Evolutionary conservation across 129 eudicot species (phyloP), one percentile per base, ranked within the genome.

Genomic region (Logfia minima): DNA sequence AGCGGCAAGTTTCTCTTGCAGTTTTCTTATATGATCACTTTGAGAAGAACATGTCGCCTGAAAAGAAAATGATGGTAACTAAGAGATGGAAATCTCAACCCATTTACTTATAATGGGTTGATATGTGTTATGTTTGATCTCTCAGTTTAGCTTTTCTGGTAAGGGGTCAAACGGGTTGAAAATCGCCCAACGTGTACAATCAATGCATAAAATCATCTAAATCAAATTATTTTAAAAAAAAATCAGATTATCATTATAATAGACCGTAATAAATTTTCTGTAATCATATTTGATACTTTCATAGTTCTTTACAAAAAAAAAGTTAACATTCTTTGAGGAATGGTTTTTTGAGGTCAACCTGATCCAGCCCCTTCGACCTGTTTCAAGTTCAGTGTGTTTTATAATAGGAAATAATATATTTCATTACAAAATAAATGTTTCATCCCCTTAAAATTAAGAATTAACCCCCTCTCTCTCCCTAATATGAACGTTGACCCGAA

Each of bases 41-140:
- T 95, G 96, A 22, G 91, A 83, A 59, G 86, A 80, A 81, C 94
- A 91, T n/a, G 68, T 86, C 6, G 70, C 91, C 97, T 95, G 84
- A 59, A 7, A 84, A 64, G 39, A 72, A 45, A 66, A 67, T 48
- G 62, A 19, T 35, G 28, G 26, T 37, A 24, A 48, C 16, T 18
- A 31, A 31, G 45, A 32, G 70, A 22, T 66, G 45, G 11, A 11
- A 13, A 28, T 8, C 8, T 66, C 48, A 32, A 14, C 48, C 21
- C 45, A 29, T 65, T 29, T 64, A 64, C 37, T 16, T 24, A 64
- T 28, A 28, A 16, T 6, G 39, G 39, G 19, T 7, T 8, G 19
- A 29, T 64, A 9, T 14, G 19, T 11, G 69, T 64, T 29, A 29
- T 64, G 41, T 64, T 64, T 29, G 2, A 29, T 64, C 41, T 13